phyloP scores from a whole-genome alignment of 345 rosid genomes.

The Murraya koenigii region DNA sequence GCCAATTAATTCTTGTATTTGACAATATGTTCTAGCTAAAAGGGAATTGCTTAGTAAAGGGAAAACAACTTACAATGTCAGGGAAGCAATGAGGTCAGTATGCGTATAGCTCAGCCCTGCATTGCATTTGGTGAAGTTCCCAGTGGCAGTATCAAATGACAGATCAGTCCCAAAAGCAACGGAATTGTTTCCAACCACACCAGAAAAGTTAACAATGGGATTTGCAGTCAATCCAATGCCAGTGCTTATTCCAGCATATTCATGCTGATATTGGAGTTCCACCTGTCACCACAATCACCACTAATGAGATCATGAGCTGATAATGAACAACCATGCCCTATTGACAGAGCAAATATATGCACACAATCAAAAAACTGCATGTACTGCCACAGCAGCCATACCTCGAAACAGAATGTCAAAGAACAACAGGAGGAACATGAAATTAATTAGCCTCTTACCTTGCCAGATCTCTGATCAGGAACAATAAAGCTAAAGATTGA shows the following conservation, averaged over 20 bases:
- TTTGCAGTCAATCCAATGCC: slow-evolving; percentile 78
- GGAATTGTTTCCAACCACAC: slow-evolving; percentile 66
- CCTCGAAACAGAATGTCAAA: background rate
- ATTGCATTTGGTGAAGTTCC: slow-evolving; percentile 75
- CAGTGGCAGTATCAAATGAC: slow-evolving; percentile 68
- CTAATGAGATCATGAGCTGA: slow-evolving; percentile 5
- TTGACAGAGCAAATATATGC: background rate
- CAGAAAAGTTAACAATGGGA: slow-evolving; percentile 85
- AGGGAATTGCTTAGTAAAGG: background rate
- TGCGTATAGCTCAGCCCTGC: slow-evolving; percentile 66
- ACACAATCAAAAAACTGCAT: background rate
- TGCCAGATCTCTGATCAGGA: slow-evolving; percentile 96
- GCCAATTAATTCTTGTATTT: background rate
- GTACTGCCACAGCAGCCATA: background rate
- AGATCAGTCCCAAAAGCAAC: slow-evolving; percentile 87
- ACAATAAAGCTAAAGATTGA: slow-evolving; percentile 69
- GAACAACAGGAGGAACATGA: background rate
- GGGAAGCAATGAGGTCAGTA: slow-evolving; percentile 71
- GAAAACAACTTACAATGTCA: slow-evolving; percentile 64
- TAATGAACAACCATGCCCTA: background rate
- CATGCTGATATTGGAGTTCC: slow-evolving; percentile 90
- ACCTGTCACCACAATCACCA: slow-evolving; percentile 43
- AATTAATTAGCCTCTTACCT: slow-evolving; percentile 39
- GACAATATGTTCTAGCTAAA: background rate
- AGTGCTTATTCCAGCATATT: slow-evolving; percentile 82